Conservation (phyloP, 2,329 filamentous ascomycete genomes). For the Huntiella omanensis region DNA sequence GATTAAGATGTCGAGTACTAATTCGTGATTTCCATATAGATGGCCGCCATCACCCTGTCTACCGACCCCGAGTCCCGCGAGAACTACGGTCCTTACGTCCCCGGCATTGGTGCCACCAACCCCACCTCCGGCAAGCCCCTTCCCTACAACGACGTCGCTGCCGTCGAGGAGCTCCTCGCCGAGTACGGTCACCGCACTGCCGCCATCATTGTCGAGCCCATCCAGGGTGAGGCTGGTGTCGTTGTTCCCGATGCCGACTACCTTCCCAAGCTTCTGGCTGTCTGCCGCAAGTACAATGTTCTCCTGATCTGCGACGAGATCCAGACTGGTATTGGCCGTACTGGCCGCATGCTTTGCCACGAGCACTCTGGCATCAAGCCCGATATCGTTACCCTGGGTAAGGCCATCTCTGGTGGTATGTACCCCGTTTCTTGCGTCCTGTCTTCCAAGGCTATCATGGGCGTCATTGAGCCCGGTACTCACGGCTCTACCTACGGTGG, state of each 20-base stretch:
- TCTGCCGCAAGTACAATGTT: slow-evolving; percentile 91
- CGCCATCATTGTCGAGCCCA: slow-evolving; percentile 87
- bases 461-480: slow-evolving; percentile 87
- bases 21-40: slow-evolving; percentile 27
- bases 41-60: slow-evolving; percentile 88
- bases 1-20: not conserved
- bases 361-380: slow-evolving; percentile 93
- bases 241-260: slow-evolving; percentile 88
- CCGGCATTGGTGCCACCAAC: slow-evolving; percentile 59
- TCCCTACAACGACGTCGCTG: slow-evolving; percentile 67
- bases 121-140: slow-evolving; percentile 61
- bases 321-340: slow-evolving; percentile 91
- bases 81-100: slow-evolving; percentile 93
- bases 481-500: slow-evolving; percentile 98
- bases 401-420: slow-evolving; percentile 95
- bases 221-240: slow-evolving; percentile 93
- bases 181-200: slow-evolving; percentile 69
- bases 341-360: slow-evolving; percentile 80
- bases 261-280: slow-evolving; percentile 55
- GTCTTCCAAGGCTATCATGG: slow-evolving; percentile 76
- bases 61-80: slow-evolving; percentile 88
- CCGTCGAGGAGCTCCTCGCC: slow-evolving; percentile 63
- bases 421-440: slow-evolving; percentile 96
- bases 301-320: slow-evolving; percentile 97
- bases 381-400: slow-evolving; percentile 84